A percentile compares a stretch with the other conserved stretches of the same genome.
Conservation (phyloP, 2,329 filamentous ascomycete genomes). For the Neonectria faginata region DNA sequence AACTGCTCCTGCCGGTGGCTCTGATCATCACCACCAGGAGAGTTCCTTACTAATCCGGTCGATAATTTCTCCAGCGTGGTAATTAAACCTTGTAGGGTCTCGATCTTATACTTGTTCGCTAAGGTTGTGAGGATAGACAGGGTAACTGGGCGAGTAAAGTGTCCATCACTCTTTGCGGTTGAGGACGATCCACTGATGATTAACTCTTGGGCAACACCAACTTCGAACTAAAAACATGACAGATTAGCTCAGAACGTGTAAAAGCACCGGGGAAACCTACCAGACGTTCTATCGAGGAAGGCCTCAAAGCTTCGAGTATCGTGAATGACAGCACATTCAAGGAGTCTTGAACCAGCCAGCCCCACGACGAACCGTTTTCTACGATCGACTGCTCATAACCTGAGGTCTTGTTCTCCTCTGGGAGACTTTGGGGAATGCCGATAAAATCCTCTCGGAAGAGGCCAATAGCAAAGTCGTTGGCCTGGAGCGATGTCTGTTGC, state of each 20-base stretch:
- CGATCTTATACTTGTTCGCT: slow-evolving; percentile 59
- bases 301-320: slow-evolving; percentile 53
- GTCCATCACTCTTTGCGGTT: slow-evolving; percentile 10
- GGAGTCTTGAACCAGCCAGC: slow-evolving; percentile 48
- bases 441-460: slow-evolving; percentile 53
- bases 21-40: slow-evolving; percentile 25
- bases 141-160: slow-evolving; percentile 43
- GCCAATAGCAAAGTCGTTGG: slow-evolving; percentile 50
- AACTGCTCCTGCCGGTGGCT: slow-evolving; percentile 41
- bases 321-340: slow-evolving; percentile 54
- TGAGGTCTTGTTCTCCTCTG: slow-evolving; percentile 22
- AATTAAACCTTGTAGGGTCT: slow-evolving; percentile 46
- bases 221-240: slow-evolving; percentile 49
- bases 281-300: slow-evolving; percentile 49
- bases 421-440: slow-evolving; percentile 24
- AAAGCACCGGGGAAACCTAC: slow-evolving; percentile 42
- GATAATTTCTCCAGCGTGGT: slow-evolving; percentile 44
- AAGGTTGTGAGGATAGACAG: slow-evolving; percentile 56
- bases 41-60: slow-evolving; percentile 33
- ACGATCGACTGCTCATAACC: slow-evolving; percentile 8
- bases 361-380: slow-evolving; percentile 45
- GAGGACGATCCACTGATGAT: slow-evolving; percentile 46
- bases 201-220: slow-evolving; percentile 51
- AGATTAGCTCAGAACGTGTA: slow-evolving; percentile 21
- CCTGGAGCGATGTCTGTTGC: slow-evolving; percentile 50